Evolutionary conservation across 805 yeast genomes (phyloP), one percentile per base, ranked within the genome.

Genomic region (Cyberlindnera euphorbiiphila): DNA sequence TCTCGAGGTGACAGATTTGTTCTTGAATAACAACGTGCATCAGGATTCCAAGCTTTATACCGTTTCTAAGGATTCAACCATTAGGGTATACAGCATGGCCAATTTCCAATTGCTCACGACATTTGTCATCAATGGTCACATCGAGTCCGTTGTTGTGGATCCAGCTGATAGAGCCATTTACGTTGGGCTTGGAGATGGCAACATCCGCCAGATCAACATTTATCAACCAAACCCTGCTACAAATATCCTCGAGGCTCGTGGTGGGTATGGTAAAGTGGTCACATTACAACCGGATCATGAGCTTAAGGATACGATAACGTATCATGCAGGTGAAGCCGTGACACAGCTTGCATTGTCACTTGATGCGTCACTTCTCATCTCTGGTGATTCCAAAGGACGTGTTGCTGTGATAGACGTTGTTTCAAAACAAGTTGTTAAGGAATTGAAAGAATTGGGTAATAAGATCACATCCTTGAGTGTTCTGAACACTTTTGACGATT

Each of bases 111-210:
- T 83, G 24, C 57, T 84, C 14, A 71, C 87, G 8, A 86, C 96
- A 0, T 80, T 85, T 53, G 80, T 88, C n/a, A 60, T 82, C 18
- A 74, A 81, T 4, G 54, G 60, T 14, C 71, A 82, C 0, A 71
- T 85, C 9, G 69, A 71, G 18, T 62, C 81, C 14, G 38, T 91
- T 6, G 69, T 76, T 0, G 62, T 74, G 6, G 98, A 91, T 58
- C 87, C 94, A 1, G 86, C 89, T 0, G 85, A 79, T 51, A 68
- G 98, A 50, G 70, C 78, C 3, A 41, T 85, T 1, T 91, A 83
- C 54, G 74, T 73, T 7, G 97, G 96, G 2, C 60, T 82, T 12
- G 51, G 61, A 3, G 70, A 76, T 43, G 96, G 96, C 10, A 50
- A 62, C 11, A 71, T 86, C 28, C 66, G 81, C 43, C 56, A 65